Percentiles rank a stretch among this genome's conserved stretches.
Conservation (phyloP, 257 asterid genomes). For the Nicotiana obtusifolia region DNA sequence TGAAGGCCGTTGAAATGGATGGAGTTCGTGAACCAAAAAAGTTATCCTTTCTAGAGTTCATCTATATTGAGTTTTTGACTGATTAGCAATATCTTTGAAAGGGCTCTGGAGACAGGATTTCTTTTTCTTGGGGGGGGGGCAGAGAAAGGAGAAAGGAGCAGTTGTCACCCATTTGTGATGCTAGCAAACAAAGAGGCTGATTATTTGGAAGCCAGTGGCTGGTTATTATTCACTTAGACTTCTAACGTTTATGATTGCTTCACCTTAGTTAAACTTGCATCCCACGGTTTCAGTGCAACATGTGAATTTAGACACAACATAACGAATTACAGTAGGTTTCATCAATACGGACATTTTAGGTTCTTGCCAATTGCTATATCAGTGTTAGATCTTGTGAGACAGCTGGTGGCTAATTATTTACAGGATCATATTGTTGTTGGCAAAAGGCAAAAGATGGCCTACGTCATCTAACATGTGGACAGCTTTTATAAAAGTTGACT, state of each 20-base stretch:
- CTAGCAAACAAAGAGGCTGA: not conserved
- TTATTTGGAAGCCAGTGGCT: not conserved
- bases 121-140: not conserved
- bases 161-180: not conserved
- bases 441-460: not conserved
- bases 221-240: not conserved
- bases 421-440: not conserved
- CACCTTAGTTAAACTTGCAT: not conserved
- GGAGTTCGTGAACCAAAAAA: not conserved
- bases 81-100: not conserved
- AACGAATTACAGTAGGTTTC: not conserved
- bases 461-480: not conserved
- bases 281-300: not conserved
- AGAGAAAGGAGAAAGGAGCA: not conserved
- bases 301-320: not conserved
- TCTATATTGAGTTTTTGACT: not conserved
- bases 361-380: not conserved
- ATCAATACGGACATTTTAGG: not conserved
- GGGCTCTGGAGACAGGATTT: not conserved
- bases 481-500: not conserved
- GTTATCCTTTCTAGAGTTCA: not conserved
- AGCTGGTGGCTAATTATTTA: constrained; percentile 1
- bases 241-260: not conserved
- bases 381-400: not conserved
- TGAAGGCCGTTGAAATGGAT: not conserved